phyloP scores from a whole-genome alignment of 2,329 filamentous ascomycete genomes.

The Dendryphion nanum region DNA sequence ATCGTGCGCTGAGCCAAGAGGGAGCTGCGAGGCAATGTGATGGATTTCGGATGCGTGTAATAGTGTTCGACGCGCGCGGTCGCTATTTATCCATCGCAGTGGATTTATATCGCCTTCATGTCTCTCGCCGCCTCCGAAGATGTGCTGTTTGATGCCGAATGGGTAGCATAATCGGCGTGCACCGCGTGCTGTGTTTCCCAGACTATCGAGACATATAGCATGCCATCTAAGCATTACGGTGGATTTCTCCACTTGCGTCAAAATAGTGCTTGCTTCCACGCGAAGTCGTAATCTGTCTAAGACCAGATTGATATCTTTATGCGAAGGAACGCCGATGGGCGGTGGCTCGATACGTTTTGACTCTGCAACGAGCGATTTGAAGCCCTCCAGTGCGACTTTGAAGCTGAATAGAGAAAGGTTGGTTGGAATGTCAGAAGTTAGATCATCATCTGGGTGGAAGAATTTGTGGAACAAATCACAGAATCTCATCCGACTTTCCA shows the following conservation, averaged over 20 bases:
- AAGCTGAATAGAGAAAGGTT: background rate
- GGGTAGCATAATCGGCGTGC: background rate
- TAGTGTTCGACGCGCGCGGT: background rate
- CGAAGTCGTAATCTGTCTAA: background rate
- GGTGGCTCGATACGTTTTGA: background rate
- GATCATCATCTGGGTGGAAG: background rate
- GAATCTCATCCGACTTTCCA: too few relatives aligned
- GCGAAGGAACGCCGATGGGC: background rate
- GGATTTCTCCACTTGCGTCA: background rate
- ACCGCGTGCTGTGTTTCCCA: background rate
- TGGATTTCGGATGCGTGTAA: background rate
- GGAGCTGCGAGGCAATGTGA: background rate
- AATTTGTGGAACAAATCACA: too few relatives aligned
- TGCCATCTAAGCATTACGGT: background rate
- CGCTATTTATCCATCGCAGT: background rate
- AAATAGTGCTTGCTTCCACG: background rate
- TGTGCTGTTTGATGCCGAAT: background rate
- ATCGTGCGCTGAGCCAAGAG: background rate
- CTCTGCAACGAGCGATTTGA: background rate
- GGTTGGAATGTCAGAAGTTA: background rate
- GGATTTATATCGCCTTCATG: background rate
- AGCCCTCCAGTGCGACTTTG: background rate
- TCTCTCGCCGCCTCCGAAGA: background rate
- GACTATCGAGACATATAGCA: background rate
- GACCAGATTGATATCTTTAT: background rate